Evolutionary conservation across 2,329 filamentous ascomycete species (phyloP), one percentile per base, ranked within the genome.

Genomic region (Trichoderma sp.): DNA sequence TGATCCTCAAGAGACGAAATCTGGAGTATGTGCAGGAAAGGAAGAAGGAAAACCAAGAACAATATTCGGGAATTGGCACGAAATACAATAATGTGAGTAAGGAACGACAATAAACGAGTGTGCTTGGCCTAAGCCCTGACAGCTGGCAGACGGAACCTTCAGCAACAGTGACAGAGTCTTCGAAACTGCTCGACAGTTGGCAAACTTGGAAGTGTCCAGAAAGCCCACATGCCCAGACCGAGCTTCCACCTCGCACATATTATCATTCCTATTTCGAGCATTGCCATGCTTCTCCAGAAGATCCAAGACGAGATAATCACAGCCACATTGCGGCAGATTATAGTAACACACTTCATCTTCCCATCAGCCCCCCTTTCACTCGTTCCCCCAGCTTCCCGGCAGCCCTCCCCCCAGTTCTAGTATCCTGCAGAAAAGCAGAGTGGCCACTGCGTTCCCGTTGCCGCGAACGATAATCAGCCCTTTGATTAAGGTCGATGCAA

Each of bases 401-500:
- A 28, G 21, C 24, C 41, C 41, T 9, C 34, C 48, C 48, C 26
- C 41, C 21, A 9, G n/a, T 5, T 21, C 59, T 2, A 24, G 21
- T 17, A 39, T 48, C 59, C 43, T 47, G 55, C 59, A 66, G 52
- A 48, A 10, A 30, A 30, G 43, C 26, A 17, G 17, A 12, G 17
- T 57, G 24, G 63, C 39, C 51, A 64, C 34, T 54, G 55, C 58
- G 34, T 30, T 52, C 52, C 64, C 51, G 58, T 19, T 34, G 19
- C 41, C 34, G 64, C 34, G 43, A 45, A 39, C 30, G 9, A 19
- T 17, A 26, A 55, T 17, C n/a, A 28, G 6, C 44, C 9, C 15
- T 63, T 55, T 45, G 26, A 54, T 48, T 58, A 50, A 64, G 59
- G 17, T 39, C 48, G 26, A 30, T 45, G 54, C 64, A 55, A 39